A percentile compares a stretch with the other conserved stretches of the same genome.
Conservation (phyloP, 192 early-diverging fungal species). For the Paraglomus brasilianum region DNA sequence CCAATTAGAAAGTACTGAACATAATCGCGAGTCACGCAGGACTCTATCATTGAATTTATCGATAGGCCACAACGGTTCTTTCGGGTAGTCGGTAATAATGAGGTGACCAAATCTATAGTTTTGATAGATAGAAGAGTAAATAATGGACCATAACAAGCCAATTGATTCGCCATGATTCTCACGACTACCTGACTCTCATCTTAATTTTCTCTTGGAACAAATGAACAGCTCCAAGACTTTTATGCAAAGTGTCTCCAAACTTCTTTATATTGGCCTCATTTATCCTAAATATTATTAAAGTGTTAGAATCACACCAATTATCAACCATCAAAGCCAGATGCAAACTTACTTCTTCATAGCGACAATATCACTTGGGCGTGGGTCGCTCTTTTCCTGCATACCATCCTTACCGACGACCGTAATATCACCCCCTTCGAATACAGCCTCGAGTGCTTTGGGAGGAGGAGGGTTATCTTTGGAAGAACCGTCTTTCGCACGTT, state of each 20-base stretch:
- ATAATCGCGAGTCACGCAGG: slow-evolving; percentile 33
- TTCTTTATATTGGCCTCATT: slow-evolving; percentile 4
- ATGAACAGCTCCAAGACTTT: slow-evolving; percentile 34
- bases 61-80: slow-evolving; percentile 20
- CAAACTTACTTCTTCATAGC: neutral
- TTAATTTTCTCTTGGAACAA: slow-evolving; percentile 41
- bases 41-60: slow-evolving; percentile 31
- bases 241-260: slow-evolving; percentile 26
- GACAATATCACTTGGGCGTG: neutral
- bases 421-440: neutral
- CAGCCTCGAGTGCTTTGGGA: slow-evolving; percentile 4
- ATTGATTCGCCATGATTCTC: neutral
- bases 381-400: neutral
- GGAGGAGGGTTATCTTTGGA: too few species aligned
- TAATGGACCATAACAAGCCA: neutral
- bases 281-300: slow-evolving; percentile 10
- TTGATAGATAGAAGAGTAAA: neutral
- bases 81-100: slow-evolving; percentile 38
- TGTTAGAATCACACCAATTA: neutral
- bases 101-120: slow-evolving; percentile 41
- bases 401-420: neutral
- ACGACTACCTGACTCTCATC: slow-evolving; percentile 32
- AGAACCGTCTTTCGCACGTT: too few species aligned
- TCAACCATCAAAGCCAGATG: too few species aligned
- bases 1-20: slow-evolving; percentile 40